Conservation (phyloP, 208 protist species). For the Trypanosoma vivax region DNA sequence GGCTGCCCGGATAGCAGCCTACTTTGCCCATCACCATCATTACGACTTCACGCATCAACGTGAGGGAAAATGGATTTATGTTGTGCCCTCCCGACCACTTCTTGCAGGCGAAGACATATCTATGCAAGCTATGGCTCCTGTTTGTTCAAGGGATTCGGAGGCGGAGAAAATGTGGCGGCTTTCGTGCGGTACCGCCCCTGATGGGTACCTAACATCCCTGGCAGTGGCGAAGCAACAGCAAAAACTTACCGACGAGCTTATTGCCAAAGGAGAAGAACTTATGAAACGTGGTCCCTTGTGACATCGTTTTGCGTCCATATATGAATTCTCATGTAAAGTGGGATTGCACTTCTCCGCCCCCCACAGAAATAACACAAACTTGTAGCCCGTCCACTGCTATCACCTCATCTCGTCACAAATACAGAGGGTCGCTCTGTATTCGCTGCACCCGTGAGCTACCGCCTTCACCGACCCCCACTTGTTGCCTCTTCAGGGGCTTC, state of each 20-base stretch:
- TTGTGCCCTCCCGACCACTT: conserved; percentile 50
- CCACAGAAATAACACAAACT: no score
- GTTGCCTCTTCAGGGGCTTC: no score
- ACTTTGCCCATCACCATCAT: conserved; percentile 41
- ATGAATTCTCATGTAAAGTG: conserved; percentile 2
- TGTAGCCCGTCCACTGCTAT: no score
- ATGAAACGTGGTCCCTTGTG: no score
- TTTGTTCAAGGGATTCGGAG: conserved; percentile 76
- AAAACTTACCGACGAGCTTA: conserved; percentile 38
- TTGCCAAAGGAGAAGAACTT: conserved; percentile 26
- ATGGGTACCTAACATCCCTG: conserved; percentile 51
- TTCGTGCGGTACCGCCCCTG: conserved; percentile 61
- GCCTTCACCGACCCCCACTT: no score
- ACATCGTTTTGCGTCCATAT: conserved; percentile 12
- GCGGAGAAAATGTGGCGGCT: conserved; percentile 84
- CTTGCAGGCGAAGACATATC: conserved; percentile 63
- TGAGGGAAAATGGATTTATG: conserved; percentile 66
- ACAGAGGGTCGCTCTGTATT: no score
- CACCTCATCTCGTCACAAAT: no score
- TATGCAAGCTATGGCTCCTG: conserved; percentile 83
- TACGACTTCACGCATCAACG: conserved; percentile 46
- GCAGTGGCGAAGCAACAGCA: conserved; percentile 38
- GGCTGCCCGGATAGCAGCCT: conserved; percentile 39
- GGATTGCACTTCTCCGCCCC: background rate
- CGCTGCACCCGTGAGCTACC: no score